A percentile compares a stretch with the other conserved stretches of the same genome.
phyloP scores from a whole-genome alignment of 1,284 basidiomycete species.

The Albatrellus sp. region DNA sequence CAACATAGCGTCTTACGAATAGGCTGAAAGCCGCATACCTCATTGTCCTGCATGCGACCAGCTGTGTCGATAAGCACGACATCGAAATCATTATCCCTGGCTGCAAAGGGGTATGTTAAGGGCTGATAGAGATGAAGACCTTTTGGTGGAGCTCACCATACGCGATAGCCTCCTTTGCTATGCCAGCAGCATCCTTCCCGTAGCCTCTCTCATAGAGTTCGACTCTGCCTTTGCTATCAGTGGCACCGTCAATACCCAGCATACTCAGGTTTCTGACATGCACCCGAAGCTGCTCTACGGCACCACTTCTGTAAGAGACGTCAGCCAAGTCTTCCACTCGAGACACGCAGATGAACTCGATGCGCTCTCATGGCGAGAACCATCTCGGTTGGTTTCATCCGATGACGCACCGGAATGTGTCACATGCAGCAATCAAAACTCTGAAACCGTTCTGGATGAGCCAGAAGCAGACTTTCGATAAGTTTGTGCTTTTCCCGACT shows the following conservation, averaged over 20 bases:
- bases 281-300: slow-evolving; percentile 94
- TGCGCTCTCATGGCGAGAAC: not conserved
- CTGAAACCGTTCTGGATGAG: slow-evolving; percentile 88
- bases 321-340: not conserved
- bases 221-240: slow-evolving; percentile 62
- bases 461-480: slow-evolving; percentile 99
- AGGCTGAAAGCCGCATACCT: slow-evolving; percentile 36
- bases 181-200: slow-evolving; percentile 96
- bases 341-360: not conserved
- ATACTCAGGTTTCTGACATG: slow-evolving; percentile 93
- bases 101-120: slow-evolving; percentile 24
- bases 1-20: slow-evolving; percentile 1
- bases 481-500: slow-evolving; percentile 96
- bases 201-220: slow-evolving; percentile 96
- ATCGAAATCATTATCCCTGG: slow-evolving; percentile 79
- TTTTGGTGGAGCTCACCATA: slow-evolving; percentile 48
- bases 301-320: slow-evolving; percentile 58
- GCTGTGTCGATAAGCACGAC: slow-evolving; percentile 95
- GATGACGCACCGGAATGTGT: slow-evolving; percentile 75
- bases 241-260: slow-evolving; percentile 63
- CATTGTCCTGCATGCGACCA: slow-evolving; percentile 98
- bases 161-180: slow-evolving; percentile 88
- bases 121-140: not conserved
- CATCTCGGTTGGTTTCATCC: not conserved
- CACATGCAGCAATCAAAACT: slow-evolving; percentile 96